Conservation (phyloP, 768 basidiomycete species). For the Boletus barrowsii region DNA sequence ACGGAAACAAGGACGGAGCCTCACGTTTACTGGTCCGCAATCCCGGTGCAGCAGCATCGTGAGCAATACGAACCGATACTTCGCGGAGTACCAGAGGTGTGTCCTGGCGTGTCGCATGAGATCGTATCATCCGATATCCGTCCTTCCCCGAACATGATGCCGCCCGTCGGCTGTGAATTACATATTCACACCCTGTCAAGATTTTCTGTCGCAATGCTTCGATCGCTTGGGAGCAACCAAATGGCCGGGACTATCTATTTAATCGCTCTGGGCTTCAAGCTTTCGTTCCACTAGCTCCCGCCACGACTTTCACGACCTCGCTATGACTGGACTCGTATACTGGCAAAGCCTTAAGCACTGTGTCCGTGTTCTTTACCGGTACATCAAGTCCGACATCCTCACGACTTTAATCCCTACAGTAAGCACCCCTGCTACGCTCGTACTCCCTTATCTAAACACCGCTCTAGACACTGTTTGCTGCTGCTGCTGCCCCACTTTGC, state of each 20-base stretch:
- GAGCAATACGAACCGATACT: background rate
- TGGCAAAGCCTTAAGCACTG: conserved; percentile 10
- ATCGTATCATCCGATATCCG: background rate
- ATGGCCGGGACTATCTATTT: conserved; percentile 15
- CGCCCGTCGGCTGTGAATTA: conserved; percentile 8
- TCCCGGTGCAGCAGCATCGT: background rate
- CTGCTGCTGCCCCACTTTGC: conserved; percentile 32
- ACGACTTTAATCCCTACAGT: conserved; percentile 30
- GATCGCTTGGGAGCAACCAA: conserved; percentile 3
- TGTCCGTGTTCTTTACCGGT: conserved; percentile 21
- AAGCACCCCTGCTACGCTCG: background rate
- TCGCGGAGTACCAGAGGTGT: conserved; percentile 1
- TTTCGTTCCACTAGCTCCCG: background rate
- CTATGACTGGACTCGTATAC: conserved; percentile 17
- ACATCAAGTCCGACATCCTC: conserved; percentile 24
- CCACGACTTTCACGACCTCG: conserved; percentile 19
- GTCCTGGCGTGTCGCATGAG: background rate
- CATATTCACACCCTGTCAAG: conserved; percentile 12
- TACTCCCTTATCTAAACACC: background rate
- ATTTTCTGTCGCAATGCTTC: conserved; percentile 1
- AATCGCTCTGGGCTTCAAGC: conserved; percentile 6
- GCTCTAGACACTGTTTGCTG: conserved; percentile 34
- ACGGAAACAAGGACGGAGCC: conserved; percentile 4
- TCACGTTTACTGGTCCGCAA: background rate
- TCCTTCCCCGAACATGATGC: conserved; percentile 1